Evolutionary conservation across 2,329 filamentous ascomycete genomes (phyloP).

Genomic region (Colletotrichum somersetense): DNA sequence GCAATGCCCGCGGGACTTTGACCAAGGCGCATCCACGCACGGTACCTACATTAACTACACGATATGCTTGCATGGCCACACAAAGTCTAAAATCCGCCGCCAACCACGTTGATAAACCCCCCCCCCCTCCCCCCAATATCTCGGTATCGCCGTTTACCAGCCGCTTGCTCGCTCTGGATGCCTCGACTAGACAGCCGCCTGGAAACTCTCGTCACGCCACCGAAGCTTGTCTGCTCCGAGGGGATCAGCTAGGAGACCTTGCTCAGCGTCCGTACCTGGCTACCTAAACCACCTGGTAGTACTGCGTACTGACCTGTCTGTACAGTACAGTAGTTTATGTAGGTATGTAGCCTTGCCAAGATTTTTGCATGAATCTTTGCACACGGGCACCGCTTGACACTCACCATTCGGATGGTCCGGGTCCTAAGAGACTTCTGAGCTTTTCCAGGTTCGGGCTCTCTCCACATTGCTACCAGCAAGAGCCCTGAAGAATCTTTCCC

Average conservation of each 20-base stretch:
- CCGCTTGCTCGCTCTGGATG: not conserved
- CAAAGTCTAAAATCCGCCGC: not conserved
- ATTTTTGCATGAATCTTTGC: not conserved
- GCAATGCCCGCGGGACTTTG: not conserved
- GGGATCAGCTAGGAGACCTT: not conserved
- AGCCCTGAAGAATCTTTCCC: constrained; percentile 15
- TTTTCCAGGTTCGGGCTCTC: not conserved
- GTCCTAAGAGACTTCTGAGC: constrained; percentile 1
- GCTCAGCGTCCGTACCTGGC: not conserved
- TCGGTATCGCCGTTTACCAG: constrained; percentile 18
- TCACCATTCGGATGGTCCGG: constrained; percentile 14
- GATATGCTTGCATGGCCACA: not conserved
- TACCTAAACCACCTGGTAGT: not conserved
- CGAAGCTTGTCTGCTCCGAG: not conserved
- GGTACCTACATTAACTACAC: not conserved
- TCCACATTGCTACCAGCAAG: constrained; percentile 33
- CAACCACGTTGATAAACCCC: constrained; percentile 33
- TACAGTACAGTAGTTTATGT: too few relatives aligned
- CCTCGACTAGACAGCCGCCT: not conserved
- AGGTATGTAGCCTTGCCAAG: constrained; percentile 1
- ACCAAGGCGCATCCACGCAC: not conserved
- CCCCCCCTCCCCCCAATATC: constrained; percentile 3
- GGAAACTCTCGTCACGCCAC: not conserved
- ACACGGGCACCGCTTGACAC: constrained; percentile 12
- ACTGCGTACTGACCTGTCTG: not conserved